Conservation (phyloP, 2,329 filamentous ascomycete genomes). For the Pseudogymnoascus destructans region DNA sequence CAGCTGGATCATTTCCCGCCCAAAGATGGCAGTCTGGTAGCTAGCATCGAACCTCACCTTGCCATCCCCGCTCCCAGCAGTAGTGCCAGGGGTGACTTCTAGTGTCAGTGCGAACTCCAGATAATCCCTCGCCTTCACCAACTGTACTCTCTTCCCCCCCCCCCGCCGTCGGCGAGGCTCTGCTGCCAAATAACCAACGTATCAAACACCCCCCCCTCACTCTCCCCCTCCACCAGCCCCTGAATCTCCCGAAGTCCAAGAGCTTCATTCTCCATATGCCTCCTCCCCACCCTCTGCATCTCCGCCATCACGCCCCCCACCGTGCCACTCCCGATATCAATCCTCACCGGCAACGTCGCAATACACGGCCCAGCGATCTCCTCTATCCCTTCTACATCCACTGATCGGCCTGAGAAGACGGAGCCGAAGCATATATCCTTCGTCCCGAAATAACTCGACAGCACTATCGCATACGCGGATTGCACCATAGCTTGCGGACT, state of each 20-base stretch:
- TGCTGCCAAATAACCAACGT: constrained; percentile 78
- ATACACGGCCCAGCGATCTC: constrained; percentile 69
- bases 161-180: constrained; percentile 34
- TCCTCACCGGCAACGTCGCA: constrained; percentile 58
- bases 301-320: constrained; percentile 48
- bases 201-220: constrained; percentile 49
- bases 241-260: constrained; percentile 59
- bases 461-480: constrained; percentile 51
- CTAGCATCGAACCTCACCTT: constrained; percentile 39
- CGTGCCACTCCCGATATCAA: constrained; percentile 37
- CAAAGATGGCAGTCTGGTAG: constrained; percentile 40
- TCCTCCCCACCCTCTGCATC: constrained; percentile 53
- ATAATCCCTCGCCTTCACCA: constrained; percentile 52
- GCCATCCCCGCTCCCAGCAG: constrained; percentile 19
- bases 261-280: constrained; percentile 48
- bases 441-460: constrained; percentile 49
- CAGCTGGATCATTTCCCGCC: constrained; percentile 39
- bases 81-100: constrained; percentile 52
- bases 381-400: constrained; percentile 52
- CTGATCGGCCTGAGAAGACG: constrained; percentile 68
- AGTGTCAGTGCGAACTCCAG: constrained; percentile 65
- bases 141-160: constrained; percentile 30
- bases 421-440: constrained; percentile 61
- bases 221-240: constrained; percentile 27
- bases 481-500: constrained; percentile 66